A percentile compares a stretch with the other conserved stretches of the same genome.
Conservation (phyloP, 2,329 filamentous ascomycete species). For the Colletotrichum siamense region DNA sequence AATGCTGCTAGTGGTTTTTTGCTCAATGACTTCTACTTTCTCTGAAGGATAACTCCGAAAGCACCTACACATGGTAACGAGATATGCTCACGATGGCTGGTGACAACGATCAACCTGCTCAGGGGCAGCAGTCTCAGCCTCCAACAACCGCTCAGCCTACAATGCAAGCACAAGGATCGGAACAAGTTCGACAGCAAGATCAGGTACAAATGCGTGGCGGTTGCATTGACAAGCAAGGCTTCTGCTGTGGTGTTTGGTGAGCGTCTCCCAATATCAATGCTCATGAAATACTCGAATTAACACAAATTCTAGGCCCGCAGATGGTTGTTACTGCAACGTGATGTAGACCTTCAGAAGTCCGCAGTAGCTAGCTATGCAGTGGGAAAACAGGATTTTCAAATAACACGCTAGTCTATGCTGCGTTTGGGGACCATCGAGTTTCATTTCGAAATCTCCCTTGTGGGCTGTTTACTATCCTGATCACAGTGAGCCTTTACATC, state of each 20-base stretch:
- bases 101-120: not conserved
- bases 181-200: not conserved
- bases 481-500: accelerated
- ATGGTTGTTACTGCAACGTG: not conserved
- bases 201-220: not conserved
- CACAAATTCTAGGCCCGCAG: not conserved
- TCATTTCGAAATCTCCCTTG: accelerated
- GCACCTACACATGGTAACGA: not conserved
- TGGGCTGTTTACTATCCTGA: not conserved
- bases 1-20: not conserved
- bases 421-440: not conserved
- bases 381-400: accelerated
- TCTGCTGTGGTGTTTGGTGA: not conserved
- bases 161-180: not conserved
- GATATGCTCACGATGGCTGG: not conserved
- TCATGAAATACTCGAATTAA: not conserved
- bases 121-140: not conserved
- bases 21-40: accelerated
- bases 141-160: accelerated
- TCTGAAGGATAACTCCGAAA: accelerated
- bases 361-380: not conserved
- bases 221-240: not conserved
- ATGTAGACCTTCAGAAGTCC: not conserved
- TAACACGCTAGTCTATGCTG: accelerated
- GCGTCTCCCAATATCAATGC: not conserved